Base-by-base conservation (phyloP, 1,284 basidiomycete species). In the Tylopilus sp. region DNA sequence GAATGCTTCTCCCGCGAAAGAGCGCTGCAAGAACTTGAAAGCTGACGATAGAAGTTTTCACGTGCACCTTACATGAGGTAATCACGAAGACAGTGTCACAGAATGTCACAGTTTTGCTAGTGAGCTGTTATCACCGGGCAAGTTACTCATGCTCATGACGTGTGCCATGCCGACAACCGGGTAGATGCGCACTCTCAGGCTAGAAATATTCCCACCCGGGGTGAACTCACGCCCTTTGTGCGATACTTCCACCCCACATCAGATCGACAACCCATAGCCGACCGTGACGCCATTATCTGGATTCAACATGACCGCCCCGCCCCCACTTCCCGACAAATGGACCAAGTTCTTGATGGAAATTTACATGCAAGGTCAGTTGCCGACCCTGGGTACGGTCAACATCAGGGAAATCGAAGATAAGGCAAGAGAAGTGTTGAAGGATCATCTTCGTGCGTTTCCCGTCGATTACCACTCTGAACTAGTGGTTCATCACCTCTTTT, bases 381-480 rank as follows among this genome's bases (percentile, higher is more conserved):
- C 85, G 9, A 76, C 84, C 18, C 73, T 87, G 51, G 86, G 86
- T 53, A 87, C 86, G 0, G 86, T 88, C 7, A 74, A 77, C n/a
- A 78, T 83, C 53, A 80, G 83, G 18, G 83, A 87, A 66, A 86
- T 88, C 57, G 84, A 88, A 67, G 79, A 80, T n/a, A 84, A 82
- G 61, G 87, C 87, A 2, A 80, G 75, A 68, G 81, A 87, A 60
- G 81, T 72, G 19, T 76, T 86, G 66, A 86, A 86, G 64, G 72
- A 85, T 54, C 73, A 84, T 65, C 76, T 80, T 47, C 80, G 86
- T 83, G 66, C 53, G 79, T 74, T 72, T 39, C 10, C 22, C 18
- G 19, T 13, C 26, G 44, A 2, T 19, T 32, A 13, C n/a, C 38
- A 13, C 4, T n/a, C 18, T 29, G 33, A 16, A 36, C 32, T 55